These are phyloP conservation scores for Fusarium sublunatum DNA, from an alignment of 2,329 filamentous ascomycete genomes.

Conservation along the genomic window DNA sequence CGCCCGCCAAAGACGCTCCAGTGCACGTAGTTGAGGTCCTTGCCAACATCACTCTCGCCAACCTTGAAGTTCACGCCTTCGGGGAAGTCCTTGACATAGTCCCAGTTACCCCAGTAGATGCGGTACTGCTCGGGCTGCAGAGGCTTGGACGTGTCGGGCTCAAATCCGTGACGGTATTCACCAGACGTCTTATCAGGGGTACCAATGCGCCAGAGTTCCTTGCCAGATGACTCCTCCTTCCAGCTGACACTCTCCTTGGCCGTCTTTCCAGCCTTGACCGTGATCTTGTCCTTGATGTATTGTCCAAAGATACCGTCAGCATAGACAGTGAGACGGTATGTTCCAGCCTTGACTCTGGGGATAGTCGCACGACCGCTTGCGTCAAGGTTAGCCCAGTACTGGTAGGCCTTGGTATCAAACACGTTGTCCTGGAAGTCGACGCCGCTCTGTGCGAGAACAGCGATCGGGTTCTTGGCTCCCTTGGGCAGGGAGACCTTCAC, in stretches of 20 bases:
- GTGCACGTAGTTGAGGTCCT: constrained; percentile 72
- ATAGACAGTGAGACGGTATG: constrained; percentile 71
- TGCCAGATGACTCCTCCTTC: constrained; percentile 66
- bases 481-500: constrained; percentile 63
- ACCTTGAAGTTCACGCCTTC: constrained; percentile 68
- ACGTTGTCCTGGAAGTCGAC: constrained; percentile 57
- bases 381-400: constrained; percentile 70
- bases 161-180: constrained; percentile 69
- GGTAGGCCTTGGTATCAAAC: constrained; percentile 64
- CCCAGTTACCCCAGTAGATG: constrained; percentile 70
- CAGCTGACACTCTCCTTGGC: constrained; percentile 58
- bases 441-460: constrained; percentile 59
- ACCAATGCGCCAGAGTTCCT: constrained; percentile 71
- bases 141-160: constrained; percentile 59
- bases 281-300: constrained; percentile 63
- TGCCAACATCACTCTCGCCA: constrained; percentile 59
- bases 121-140: constrained; percentile 67
- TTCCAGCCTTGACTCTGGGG: constrained; percentile 65
- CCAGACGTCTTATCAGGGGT: constrained; percentile 70
- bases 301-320: constrained; percentile 72
- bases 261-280: constrained; percentile 53
- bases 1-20: constrained; percentile 72
- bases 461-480: constrained; percentile 63
- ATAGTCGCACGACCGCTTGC: constrained; percentile 62
- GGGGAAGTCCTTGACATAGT: constrained; percentile 70